phyloP scores from a whole-genome alignment of 148 eudicot genomes.

The Chenopodium berlandieri region DNA sequence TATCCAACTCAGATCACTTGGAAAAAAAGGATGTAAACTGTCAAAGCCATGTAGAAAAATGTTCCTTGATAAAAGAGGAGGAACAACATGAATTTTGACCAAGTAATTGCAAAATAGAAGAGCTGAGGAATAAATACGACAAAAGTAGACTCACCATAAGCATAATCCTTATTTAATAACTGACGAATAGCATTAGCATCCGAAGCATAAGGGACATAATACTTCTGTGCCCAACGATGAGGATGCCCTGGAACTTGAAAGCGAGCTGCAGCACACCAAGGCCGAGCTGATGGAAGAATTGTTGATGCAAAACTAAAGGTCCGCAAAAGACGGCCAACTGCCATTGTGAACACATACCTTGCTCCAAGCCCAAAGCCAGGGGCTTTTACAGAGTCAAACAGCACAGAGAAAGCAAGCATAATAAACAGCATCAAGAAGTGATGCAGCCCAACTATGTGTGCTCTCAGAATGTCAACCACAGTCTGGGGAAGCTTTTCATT shows the following conservation, averaged over 20 bases:
- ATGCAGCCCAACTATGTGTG: conserved; percentile 80
- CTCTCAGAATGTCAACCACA: conserved; percentile 77
- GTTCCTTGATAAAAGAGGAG: neutral
- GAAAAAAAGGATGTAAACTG: neutral
- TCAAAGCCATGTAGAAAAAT: neutral
- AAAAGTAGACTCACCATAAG: conserved; percentile 52
- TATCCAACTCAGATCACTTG: neutral
- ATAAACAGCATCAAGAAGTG: conserved; percentile 95
- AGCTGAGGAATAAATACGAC: neutral
- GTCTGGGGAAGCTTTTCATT: conserved; percentile 82
- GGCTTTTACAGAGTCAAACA: conserved; percentile 84
- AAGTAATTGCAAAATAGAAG: neutral
- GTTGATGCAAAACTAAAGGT: conserved; percentile 75
- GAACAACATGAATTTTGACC: neutral
- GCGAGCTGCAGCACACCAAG: conserved; percentile 93
- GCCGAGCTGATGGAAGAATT: conserved; percentile 89
- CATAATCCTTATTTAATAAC: conserved; percentile 57
- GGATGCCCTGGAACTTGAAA: conserved; percentile 74
- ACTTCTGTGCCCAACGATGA: conserved; percentile 95
- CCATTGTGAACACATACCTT: conserved; percentile 94
- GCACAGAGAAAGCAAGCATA: conserved; percentile 91
- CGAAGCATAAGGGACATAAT: conserved; percentile 86
- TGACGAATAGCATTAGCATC: conserved; percentile 65
- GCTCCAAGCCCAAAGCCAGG: conserved; percentile 99
- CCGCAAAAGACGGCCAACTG: conserved; percentile 84